phyloP scores from a whole-genome alignment of 2,329 filamentous ascomycete genomes.

The Neonectria sp. region DNA sequence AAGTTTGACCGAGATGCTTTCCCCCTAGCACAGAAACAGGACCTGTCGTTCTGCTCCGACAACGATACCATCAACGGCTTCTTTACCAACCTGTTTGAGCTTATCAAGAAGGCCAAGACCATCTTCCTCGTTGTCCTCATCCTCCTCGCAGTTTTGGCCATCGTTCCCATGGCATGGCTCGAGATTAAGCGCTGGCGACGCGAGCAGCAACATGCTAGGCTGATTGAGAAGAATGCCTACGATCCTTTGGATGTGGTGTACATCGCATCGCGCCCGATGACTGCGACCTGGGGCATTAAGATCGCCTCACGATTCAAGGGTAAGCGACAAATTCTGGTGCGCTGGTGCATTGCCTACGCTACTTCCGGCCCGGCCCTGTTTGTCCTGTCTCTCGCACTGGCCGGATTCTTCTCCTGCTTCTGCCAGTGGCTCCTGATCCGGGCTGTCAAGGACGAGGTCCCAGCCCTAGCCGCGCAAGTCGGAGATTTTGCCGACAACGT shows the following conservation, averaged over 20 bases:
- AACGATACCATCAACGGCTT: constrained; percentile 87
- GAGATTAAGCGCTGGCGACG: constrained; percentile 84
- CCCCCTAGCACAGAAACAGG: constrained; percentile 86
- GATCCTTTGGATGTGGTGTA: constrained; percentile 93
- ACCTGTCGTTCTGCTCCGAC: constrained; percentile 89
- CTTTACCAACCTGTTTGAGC: constrained; percentile 79
- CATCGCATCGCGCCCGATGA: constrained; percentile 85
- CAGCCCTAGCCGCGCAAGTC: constrained; percentile 81
- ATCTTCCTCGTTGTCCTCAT: constrained; percentile 84
- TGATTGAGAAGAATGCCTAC: constrained; percentile 76
- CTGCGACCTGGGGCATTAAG: constrained; percentile 80
- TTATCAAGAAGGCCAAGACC: constrained; percentile 78
- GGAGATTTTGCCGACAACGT: constrained; percentile 86
- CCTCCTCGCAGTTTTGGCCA: constrained; percentile 79
- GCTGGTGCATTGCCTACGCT: constrained; percentile 91
- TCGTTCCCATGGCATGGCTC: constrained; percentile 83
- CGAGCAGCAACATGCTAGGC: constrained; percentile 78
- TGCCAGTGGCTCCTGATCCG: constrained; percentile 87
- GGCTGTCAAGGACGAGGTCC: constrained; percentile 81
- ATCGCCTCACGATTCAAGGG: constrained; percentile 75
- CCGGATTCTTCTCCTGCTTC: constrained; percentile 85
- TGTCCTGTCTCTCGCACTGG: constrained; percentile 84
- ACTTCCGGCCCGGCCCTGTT: constrained; percentile 90
- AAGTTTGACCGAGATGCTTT: constrained; percentile 84
- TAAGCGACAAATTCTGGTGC: constrained; percentile 78